These are phyloP conservation scores for Nowakowskiella sp. DNA, from an alignment of 192 early-diverging fungal species.

Conservation along the genomic window DNA sequence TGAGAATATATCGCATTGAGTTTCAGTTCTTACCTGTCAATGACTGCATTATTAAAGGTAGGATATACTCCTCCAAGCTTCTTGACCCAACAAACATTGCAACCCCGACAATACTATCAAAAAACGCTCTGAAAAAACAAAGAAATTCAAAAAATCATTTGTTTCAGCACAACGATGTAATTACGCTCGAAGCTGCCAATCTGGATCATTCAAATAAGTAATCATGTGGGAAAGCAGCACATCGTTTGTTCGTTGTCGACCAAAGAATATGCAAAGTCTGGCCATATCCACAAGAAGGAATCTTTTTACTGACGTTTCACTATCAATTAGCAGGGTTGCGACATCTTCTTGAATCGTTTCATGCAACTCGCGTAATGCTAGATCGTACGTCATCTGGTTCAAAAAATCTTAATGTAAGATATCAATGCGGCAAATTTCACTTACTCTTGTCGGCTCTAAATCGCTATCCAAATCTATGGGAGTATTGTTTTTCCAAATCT, in stretches of 20 bases:
- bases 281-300: conserved; percentile 76
- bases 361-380: conserved; percentile 65
- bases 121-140: conserved; percentile 65
- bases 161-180: not conserved
- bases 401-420: not conserved
- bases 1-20: not conserved
- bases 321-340: conserved; percentile 70
- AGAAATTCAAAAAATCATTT: not conserved
- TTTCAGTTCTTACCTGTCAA: conserved; percentile 45
- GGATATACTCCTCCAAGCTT: conserved; percentile 84
- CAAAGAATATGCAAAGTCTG: conserved; percentile 74
- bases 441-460: conserved; percentile 20
- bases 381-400: conserved; percentile 61
- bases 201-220: conserved; percentile 91
- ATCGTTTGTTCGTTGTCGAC: conserved; percentile 71
- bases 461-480: conserved; percentile 40
- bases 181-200: conserved; percentile 86
- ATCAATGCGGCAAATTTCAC: not conserved
- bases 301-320: conserved; percentile 70
- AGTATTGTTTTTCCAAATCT: conserved; percentile 42
- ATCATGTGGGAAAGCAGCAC: conserved; percentile 86
- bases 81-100: conserved; percentile 79
- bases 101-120: conserved; percentile 85
- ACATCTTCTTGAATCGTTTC: conserved; percentile 75
- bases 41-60: conserved; percentile 85